Conservation (phyloP, 805 yeast species). For the Metschnikowia aberdeeniae region DNA sequence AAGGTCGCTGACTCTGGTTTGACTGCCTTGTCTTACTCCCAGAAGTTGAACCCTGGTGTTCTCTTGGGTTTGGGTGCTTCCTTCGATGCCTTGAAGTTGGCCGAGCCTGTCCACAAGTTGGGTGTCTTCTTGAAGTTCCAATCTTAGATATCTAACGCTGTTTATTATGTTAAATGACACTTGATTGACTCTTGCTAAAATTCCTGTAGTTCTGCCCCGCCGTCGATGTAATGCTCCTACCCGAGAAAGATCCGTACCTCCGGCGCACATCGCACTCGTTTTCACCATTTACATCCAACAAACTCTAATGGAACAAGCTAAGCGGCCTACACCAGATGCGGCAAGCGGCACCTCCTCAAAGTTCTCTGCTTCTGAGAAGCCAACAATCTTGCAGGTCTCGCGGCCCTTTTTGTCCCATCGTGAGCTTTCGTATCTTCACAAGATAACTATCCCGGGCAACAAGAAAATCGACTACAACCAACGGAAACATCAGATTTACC, state of each 20-base stretch:
- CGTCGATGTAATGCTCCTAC: too few species aligned
- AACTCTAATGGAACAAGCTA: constrained; percentile 3
- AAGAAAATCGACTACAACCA: constrained; percentile 44
- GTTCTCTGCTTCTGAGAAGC: constrained; percentile 8
- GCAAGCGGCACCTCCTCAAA: constrained; percentile 2
- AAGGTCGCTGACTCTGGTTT: constrained; percentile 95
- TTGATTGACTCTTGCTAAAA: neutral
- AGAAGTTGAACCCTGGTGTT: constrained; percentile 93
- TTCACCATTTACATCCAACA: neutral
- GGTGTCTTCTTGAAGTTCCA: constrained; percentile 69
- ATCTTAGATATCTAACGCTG: constrained; percentile 48
- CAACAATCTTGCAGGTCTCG: constrained; percentile 39
- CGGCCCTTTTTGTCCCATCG: constrained; percentile 57
- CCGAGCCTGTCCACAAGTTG: constrained; percentile 96
- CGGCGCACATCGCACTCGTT: constrained; percentile 1
- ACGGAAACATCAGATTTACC: constrained; percentile 50
- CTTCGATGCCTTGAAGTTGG: constrained; percentile 89
- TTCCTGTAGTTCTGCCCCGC: neutral
- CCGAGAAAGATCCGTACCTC: constrained; percentile 10
- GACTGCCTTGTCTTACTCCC: constrained; percentile 90
- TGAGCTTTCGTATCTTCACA: constrained; percentile 51
- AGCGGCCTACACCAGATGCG: constrained; percentile 2
- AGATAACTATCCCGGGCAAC: constrained; percentile 47
- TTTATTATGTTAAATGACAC: constrained; percentile 6
- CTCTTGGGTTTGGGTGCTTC: constrained; percentile 96